These are phyloP conservation scores for Auriscalpium orientale DNA, from an alignment of 768 basidiomycete genomes.

Conservation along the genomic window DNA sequence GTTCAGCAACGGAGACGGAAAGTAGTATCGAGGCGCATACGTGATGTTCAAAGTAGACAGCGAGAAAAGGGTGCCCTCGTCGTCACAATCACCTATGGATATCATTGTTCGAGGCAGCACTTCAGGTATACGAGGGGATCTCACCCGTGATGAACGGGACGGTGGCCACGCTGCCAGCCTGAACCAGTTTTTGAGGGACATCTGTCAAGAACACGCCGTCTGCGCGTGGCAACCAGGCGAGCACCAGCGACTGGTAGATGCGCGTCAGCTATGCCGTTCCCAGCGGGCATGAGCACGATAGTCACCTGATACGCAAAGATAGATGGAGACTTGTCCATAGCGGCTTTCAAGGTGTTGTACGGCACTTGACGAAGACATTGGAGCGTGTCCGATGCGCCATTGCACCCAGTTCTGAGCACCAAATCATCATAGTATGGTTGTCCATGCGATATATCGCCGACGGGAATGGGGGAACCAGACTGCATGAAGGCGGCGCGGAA, in stretches of 20 bases:
- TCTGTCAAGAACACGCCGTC: slow-evolving; percentile 33
- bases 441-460: slow-evolving; percentile 9
- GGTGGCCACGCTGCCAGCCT: slow-evolving; percentile 27
- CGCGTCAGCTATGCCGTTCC: not conserved
- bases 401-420: slow-evolving; percentile 30
- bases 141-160: slow-evolving; percentile 10
- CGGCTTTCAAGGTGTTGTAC: slow-evolving; percentile 22
- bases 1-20: not conserved
- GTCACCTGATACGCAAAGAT: slow-evolving; percentile 24
- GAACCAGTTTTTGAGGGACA: slow-evolving; percentile 24
- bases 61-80: slow-evolving; percentile 21
- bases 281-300: not conserved
- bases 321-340: slow-evolving; percentile 24
- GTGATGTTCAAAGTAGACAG: slow-evolving; percentile 18
- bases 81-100: slow-evolving; percentile 22
- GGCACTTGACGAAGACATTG: slow-evolving; percentile 34
- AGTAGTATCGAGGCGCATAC: slow-evolving; percentile 5
- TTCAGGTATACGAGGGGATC: not conserved
- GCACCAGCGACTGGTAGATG: slow-evolving; percentile 15
- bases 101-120: slow-evolving; percentile 9
- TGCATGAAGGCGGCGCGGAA: slow-evolving; percentile 21
- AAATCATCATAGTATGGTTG: slow-evolving; percentile 35
- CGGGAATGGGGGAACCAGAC: slow-evolving; percentile 19
- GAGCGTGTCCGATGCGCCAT: slow-evolving; percentile 28
- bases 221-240: slow-evolving; percentile 31